phyloP scores from a whole-genome alignment of 176 grass and related monocot species.

The Luzula sylvatica region DNA sequence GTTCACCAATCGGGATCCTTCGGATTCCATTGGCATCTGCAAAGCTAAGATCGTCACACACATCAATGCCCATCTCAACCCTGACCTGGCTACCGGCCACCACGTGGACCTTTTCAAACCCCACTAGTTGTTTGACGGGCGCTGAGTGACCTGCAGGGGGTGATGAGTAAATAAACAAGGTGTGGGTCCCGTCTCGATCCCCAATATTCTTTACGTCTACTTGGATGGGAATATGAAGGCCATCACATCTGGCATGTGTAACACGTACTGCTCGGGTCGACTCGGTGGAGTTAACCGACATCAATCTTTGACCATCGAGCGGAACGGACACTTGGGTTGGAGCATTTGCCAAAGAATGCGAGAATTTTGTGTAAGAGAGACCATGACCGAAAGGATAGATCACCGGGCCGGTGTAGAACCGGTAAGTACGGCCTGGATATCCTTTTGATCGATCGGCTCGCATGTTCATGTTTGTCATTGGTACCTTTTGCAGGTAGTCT shows the following conservation, averaged over 20 bases:
- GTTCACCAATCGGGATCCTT: constrained; percentile 14
- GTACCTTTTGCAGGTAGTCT: constrained; percentile 44
- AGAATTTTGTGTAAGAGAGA: constrained; percentile 63
- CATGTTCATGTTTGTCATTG: constrained; percentile 88
- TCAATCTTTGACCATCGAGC: constrained; percentile 23
- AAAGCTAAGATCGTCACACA: constrained; percentile 42
- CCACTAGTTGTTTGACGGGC: constrained; percentile 42
- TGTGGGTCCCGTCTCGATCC: constrained; percentile 49
- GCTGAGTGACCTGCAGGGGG: constrained; percentile 19
- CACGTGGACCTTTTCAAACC: constrained; percentile 73
- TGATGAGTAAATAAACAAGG: constrained; percentile 45
- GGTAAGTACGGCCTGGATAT: constrained; percentile 62
- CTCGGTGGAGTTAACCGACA: constrained; percentile 17
- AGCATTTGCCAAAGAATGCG: constrained; percentile 35
- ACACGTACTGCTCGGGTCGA: constrained; percentile 34
- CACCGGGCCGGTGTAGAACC: constrained; percentile 74
- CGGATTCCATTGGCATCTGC: constrained; percentile 25
- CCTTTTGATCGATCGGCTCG: constrained; percentile 32
- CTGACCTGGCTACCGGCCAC: constrained; percentile 28
- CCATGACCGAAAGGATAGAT: constrained; percentile 70
- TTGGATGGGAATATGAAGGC: constrained; percentile 41
- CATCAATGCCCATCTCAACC: constrained; percentile 47
- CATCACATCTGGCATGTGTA: constrained; percentile 38
- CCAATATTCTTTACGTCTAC: constrained; percentile 54
- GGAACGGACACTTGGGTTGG: constrained; percentile 39